Evolutionary conservation across 73 alveolate species (phyloP).

Genomic region (Paramecium caudatum): DNA sequence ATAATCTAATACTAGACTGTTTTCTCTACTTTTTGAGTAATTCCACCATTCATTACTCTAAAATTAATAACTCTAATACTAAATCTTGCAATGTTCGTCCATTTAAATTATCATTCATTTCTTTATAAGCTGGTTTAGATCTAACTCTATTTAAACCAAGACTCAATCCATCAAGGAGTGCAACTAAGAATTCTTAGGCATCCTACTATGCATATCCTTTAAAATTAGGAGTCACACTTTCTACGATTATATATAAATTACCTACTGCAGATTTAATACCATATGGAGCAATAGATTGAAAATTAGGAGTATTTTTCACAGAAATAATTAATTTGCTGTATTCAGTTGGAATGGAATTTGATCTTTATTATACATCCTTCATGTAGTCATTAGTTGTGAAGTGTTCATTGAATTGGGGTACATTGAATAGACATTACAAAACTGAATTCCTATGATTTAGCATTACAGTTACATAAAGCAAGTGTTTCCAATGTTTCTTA

Average conservation of each 20-base stretch:
- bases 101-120: slow-evolving; percentile 74
- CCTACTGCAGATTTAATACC: slow-evolving; percentile 68
- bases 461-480: slow-evolving; percentile 81
- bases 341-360: slow-evolving; percentile 66
- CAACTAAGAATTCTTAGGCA: slow-evolving; percentile 86
- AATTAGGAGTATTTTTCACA: slow-evolving; percentile 68
- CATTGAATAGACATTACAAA: slow-evolving; percentile 90
- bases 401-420: slow-evolving; percentile 92
- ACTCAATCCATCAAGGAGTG: slow-evolving; percentile 86
- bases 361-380: slow-evolving; percentile 41
- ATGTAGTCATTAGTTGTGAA: slow-evolving; percentile 70
- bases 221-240: slow-evolving; percentile 79
- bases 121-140: slow-evolving; percentile 82
- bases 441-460: slow-evolving; percentile 85
- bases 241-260: slow-evolving; percentile 30
- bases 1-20: slow-evolving; percentile 81
- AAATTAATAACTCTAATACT: neutral
- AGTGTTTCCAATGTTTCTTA: slow-evolving; percentile 89
- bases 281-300: slow-evolving; percentile 74
- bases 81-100: slow-evolving; percentile 64
- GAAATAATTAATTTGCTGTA: slow-evolving; percentile 68
- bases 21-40: slow-evolving; percentile 84
- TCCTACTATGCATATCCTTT: slow-evolving; percentile 87
- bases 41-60: slow-evolving; percentile 86
- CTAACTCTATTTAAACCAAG: slow-evolving; percentile 81